Percentiles rank a stretch among this genome's conserved stretches.
Evolutionary conservation across 768 basidiomycete species (phyloP).

Genomic region (Exidia glandulosa): DNA sequence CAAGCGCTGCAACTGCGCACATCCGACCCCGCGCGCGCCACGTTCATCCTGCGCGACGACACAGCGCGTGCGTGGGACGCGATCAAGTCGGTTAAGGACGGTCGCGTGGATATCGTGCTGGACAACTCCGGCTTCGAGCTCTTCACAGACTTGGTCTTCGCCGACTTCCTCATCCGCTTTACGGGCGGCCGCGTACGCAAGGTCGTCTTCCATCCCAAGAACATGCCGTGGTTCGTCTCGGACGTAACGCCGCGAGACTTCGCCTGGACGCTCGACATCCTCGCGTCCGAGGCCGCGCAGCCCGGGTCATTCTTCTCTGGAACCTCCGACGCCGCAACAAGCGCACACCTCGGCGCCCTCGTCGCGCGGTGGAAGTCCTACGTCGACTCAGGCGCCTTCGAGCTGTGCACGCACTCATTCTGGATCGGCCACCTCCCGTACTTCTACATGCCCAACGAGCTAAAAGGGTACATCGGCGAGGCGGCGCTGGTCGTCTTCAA

Average conservation of each 20-base stretch:
- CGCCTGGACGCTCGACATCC: conserved; percentile 24
- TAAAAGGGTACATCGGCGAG: conserved; percentile 39
- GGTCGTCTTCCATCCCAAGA: conserved; percentile 89
- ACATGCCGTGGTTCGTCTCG: conserved; percentile 96
- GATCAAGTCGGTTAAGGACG: conserved; percentile 40
- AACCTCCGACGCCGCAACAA: conserved; percentile 16
- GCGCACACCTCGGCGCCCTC: conserved; percentile 43
- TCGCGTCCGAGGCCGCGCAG: conserved; percentile 46
- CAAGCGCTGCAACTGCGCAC: conserved; percentile 73
- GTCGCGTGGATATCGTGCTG: conserved; percentile 72
- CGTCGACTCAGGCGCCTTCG: conserved; percentile 59
- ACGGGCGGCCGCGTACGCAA: conserved; percentile 62
- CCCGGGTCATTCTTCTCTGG: conserved; percentile 46
- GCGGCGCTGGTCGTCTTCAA: conserved; percentile 79
- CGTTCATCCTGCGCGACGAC: conserved; percentile 80
- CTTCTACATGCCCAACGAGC: conserved; percentile 51
- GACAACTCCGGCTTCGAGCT: conserved; percentile 80
- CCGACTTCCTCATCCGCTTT: conserved; percentile 83
- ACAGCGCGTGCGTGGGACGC: conserved; percentile 65
- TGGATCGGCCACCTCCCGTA: conserved; percentile 72
- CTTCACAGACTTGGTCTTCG: conserved; percentile 87
- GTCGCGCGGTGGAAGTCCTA: conserved; percentile 63
- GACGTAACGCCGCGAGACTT: conserved; percentile 90
- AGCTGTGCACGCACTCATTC: conserved; percentile 44
- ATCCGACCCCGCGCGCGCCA: conserved; percentile 59